Base-by-base conservation (phyloP, 768 basidiomycete species). In the Boletus pseudo-olivaceus region DNA sequence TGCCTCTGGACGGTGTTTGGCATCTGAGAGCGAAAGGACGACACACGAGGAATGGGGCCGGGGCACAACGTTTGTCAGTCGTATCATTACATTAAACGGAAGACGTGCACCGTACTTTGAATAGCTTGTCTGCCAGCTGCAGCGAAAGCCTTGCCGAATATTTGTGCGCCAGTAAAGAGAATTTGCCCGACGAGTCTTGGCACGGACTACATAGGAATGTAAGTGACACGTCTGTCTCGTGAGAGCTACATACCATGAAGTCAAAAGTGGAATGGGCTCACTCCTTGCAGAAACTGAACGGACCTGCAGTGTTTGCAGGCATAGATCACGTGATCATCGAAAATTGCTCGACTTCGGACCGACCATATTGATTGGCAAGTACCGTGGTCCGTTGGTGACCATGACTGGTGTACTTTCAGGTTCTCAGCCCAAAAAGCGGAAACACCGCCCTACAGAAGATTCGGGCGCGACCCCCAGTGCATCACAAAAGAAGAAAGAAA, bases 91-190 rank as follows among this genome's bases (percentile, higher is more conserved):
- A 40, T 23, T 47, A 23, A 34, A 50, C 37, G n/a, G 23, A 35
- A 32, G 38, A 54, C 15, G 26, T 51, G 52, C 43, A 30, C 72
- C 87, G 64, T 69, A 98, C 97, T 99, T 79, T 92, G 87, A 40
- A 89, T 84, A 11, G 95, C 96, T 70, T 99, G 97, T 62, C 81
- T 78, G 35, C 92, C 92, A 2, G 95, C 97, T 66, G 93, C 94
- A 33, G 80, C 75, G 50, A 98, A 83, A 40, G 97, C 97, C 73
- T 88, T 95, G 51, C 97, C 94, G 48, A 98, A 73, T 61, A 94
- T 94, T 71, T 84, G 86, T 27, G 80, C 76, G 20, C 90, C 88
- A 23, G 86, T 81, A 19, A 93, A 64, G 39, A 90, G 71, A 54
- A 96, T 93, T 67, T 93, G 90, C 10, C 90, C 78, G 45, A 95